Evolutionary conservation across 352 stramenopile genomes (phyloP).

Genomic region (Phytopythium boreale): DNA sequence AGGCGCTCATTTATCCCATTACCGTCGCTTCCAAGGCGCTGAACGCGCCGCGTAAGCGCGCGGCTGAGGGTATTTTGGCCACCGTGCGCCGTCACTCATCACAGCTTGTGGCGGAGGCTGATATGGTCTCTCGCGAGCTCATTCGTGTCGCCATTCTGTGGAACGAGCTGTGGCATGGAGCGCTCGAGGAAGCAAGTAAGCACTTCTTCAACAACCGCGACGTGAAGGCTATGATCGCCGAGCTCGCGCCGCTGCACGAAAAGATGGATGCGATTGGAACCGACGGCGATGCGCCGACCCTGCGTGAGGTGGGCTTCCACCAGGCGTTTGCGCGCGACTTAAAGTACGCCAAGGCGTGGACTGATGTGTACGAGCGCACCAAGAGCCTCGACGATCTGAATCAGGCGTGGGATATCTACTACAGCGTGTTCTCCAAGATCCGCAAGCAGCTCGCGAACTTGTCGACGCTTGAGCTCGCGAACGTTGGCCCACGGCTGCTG

Average conservation of each 20-base stretch:
- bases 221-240: conserved; percentile 95
- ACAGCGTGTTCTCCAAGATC: conserved; percentile 96
- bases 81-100: conserved; percentile 94
- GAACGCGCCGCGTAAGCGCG: conserved; percentile 85
- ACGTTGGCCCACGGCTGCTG: conserved; percentile 96
- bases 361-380: conserved; percentile 73
- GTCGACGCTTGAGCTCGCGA: conserved; percentile 95
- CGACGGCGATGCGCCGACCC: conserved; percentile 71
- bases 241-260: conserved; percentile 94
- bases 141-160: conserved; percentile 99
- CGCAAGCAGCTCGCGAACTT: conserved; percentile 93
- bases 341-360: conserved; percentile 80
- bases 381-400: conserved; percentile 83
- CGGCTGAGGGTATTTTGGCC: conserved; percentile 95
- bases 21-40: conserved; percentile 96
- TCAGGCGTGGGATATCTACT: conserved; percentile 99
- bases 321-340: conserved; percentile 94
- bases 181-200: conserved; percentile 97
- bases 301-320: conserved; percentile 83
- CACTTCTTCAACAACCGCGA: conserved; percentile 98
- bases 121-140: conserved; percentile 95
- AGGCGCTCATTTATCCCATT: conserved; percentile 99
- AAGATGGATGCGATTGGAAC: conserved; percentile 76
- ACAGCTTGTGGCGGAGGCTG: conserved; percentile 96
- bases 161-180: conserved; percentile 98